Base-by-base conservation (phyloP, 2,329 filamentous ascomycete genomes). In the Leptographium wingfieldii region DNA sequence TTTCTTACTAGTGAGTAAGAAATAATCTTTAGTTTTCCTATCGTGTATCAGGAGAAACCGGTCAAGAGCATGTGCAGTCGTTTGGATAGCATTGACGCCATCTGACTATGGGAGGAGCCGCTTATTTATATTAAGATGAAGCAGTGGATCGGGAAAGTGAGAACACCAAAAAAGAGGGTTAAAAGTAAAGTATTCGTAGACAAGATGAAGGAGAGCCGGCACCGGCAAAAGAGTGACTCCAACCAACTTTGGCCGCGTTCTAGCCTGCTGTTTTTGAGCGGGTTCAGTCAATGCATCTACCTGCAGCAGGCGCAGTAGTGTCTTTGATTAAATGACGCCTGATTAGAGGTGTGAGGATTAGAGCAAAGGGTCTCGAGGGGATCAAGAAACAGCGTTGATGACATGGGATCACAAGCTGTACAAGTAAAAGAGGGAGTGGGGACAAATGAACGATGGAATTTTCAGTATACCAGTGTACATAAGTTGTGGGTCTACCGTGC, bases 21-120 rank as follows among this genome's bases (percentile, higher is more conserved):
- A 46, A 22, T 25, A 56, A 3, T 6, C 11, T 27, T 12, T 7
- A 25, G 35, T 10, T 4, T 29, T 25, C 55, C 35, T n/a, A 31
- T 58, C 25, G 29, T 54, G 22, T 60, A 59, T 62, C 46, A 64
- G n/a, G 59, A 61, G 25, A 61, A 52, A 22, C 61, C 62, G 19
- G 57, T 59, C 9, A 56, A 49, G 40, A 59, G 52, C 14, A 58
- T 43, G 53, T 33, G 19, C 3, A 57, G 31, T 46, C 31, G 43
- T 46, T 52, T 59, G 56, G 40, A 25, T 19, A 53, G 46, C 38
- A 29, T 7, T 19, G 38, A 54, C 38, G 61, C 62, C 62, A 64
- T 64, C 58, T 51, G 58, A 38, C 35, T 25, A 11, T 33, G 12
- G 27, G 31, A 48, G 14, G 22, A 29, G 27, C 25, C 27, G 27